Evolutionary conservation across 192 early-diverging fungal species (phyloP).

Genomic region (Rhizophagus sp.): DNA sequence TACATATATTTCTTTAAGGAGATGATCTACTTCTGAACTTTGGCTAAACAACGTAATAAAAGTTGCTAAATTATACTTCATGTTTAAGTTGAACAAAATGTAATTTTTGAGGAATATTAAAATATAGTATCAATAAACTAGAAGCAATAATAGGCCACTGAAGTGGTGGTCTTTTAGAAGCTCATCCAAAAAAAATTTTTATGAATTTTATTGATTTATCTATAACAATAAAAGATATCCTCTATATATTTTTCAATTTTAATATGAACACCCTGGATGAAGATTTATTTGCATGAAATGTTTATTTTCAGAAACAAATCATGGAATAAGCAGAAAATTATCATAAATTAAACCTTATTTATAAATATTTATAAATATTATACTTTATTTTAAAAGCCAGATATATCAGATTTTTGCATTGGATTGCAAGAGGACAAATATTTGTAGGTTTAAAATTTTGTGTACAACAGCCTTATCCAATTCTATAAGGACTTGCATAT

Average conservation of each 20-base stretch:
- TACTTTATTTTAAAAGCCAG: slow-evolving; percentile 18
- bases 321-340: slow-evolving; percentile 34
- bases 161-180: slow-evolving; percentile 33
- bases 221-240: slow-evolving; percentile 29
- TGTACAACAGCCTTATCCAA: slow-evolving; percentile 16
- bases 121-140: slow-evolving; percentile 31
- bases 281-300: slow-evolving; percentile 29
- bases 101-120: slow-evolving; percentile 31
- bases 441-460: slow-evolving; percentile 24
- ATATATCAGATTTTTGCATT: slow-evolving; percentile 18
- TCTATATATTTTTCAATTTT: slow-evolving; percentile 26
- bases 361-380: neutral
- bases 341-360: neutral
- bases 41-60: slow-evolving; percentile 25
- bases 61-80: slow-evolving; percentile 28
- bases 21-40: slow-evolving; percentile 30
- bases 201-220: slow-evolving; percentile 14
- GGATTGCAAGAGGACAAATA: slow-evolving; percentile 29
- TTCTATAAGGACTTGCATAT: slow-evolving; percentile 23
- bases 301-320: slow-evolving; percentile 33
- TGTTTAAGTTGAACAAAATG: slow-evolving; percentile 26
- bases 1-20: slow-evolving; percentile 28
- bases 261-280: slow-evolving; percentile 27
- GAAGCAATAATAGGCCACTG: slow-evolving; percentile 33
- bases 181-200: slow-evolving; percentile 33